A percentile compares a stretch with the other conserved stretches of the same genome.
phyloP scores from a whole-genome alignment of 345 rosid species.

The Acer negundo region DNA sequence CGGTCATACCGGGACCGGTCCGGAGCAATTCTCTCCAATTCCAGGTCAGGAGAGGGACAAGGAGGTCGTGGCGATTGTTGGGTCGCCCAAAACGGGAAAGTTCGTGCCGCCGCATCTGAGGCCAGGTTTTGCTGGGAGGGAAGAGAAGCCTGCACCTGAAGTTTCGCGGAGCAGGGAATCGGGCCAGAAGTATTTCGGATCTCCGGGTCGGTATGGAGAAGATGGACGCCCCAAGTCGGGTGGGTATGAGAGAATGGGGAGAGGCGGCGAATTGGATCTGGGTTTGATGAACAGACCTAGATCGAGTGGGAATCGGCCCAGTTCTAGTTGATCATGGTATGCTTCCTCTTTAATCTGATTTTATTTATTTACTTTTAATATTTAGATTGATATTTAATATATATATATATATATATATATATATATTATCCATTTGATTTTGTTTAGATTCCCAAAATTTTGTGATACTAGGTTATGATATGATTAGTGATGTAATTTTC shows the following conservation, averaged over 20 bases:
- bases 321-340: constrained; percentile 65
- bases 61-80: constrained; percentile 22
- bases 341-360: neutral
- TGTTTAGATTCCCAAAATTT: neutral
- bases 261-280: constrained; percentile 43
- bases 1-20: constrained; percentile 49
- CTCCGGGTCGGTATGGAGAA: constrained; percentile 41
- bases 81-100: constrained; percentile 46
- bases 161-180: constrained; percentile 26
- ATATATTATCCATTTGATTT: no score
- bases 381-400: neutral
- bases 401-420: no score
- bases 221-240: constrained; percentile 74
- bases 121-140: constrained; percentile 70
- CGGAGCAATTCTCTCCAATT: constrained; percentile 26
- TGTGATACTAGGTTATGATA: no score
- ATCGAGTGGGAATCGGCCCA: constrained; percentile 67
- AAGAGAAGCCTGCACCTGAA: constrained; percentile 52
- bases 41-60: constrained; percentile 29
- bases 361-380: neutral
- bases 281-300: constrained; percentile 45
- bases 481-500: neutral
- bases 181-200: constrained; percentile 36
- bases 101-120: constrained; percentile 97
- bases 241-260: constrained; percentile 55